Base-by-base conservation (phyloP, 169 alveolate species). In the Eimeria brunetti region DNA sequence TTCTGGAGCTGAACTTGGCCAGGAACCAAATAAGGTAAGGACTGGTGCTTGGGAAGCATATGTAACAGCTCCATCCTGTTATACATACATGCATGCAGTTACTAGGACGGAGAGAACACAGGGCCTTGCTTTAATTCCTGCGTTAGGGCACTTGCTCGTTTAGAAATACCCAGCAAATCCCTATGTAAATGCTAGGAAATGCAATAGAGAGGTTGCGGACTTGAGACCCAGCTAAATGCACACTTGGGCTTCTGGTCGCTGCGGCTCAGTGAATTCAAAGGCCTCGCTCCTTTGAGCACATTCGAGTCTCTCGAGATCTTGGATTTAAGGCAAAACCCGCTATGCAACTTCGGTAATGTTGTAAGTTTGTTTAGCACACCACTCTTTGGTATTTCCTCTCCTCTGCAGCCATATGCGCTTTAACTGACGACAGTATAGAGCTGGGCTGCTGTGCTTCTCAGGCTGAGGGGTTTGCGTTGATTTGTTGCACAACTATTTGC, bases 381-480 rank as follows among this genome's bases (percentile, higher is more conserved):
- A 11, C 49, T 8, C 27, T 69, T 14, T 33, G 49, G 49, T 69
- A 44, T 69, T 44, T 24, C 78, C 49, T 69, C 11, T 33, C n/a
- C 78, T 30, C 49, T 0, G 44, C 24, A 30, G 49, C 27, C n/a
- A n/a, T n/a, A 14, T 69, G 44, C 20, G 8, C 44, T 0, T 12
- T 75, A 24, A 33, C 56, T 81, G 30, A 30, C 18, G 30, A 49
- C 44, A 22, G 53, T 81, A 20, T 56, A 46, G 3, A 60, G 46
- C 27, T 22, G 49, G 11, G 49, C 46, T 16, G 78, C n/a, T 60
- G 56, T 44, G 46, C 22, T 60, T 30, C 30, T 84, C 91, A 84
- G 91, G 91, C 91, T 84, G 91, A 84, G 49, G 91, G 91, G 5
- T 84, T 84, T 60, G 91, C 91, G 58, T 33, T 84, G 14, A 12